Conservation (phyloP, 2,329 filamentous ascomycete genomes). For the Phaeosphaeriaceae sp. region DNA sequence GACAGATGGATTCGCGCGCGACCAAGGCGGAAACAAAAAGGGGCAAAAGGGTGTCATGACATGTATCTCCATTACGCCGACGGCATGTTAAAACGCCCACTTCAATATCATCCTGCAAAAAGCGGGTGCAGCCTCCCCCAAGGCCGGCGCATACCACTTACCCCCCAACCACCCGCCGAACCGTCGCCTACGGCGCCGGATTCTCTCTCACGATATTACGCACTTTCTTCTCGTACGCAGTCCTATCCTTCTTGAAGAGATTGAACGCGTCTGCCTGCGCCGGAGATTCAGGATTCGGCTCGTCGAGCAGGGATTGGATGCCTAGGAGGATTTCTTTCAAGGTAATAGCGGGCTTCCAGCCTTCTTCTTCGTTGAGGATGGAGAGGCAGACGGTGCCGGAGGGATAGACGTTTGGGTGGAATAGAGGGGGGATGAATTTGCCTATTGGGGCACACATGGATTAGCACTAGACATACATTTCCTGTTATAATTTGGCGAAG, state of each 20-base stretch:
- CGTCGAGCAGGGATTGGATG: slow-evolving; percentile 93
- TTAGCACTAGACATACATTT: too few relatives aligned
- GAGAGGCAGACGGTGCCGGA: slow-evolving; percentile 97
- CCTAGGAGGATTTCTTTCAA: slow-evolving; percentile 97
- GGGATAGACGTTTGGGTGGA: slow-evolving; percentile 98
- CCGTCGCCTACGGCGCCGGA: slow-evolving; percentile 73
- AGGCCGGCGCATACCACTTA: too few relatives aligned
- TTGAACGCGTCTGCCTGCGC: slow-evolving; percentile 98
- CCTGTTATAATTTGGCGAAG: too few relatives aligned
- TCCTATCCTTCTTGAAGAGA: slow-evolving; percentile 87
- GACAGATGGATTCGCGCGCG: too few relatives aligned
- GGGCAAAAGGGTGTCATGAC: too few relatives aligned
- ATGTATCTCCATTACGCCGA: too few relatives aligned
- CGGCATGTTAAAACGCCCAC: too few relatives aligned
- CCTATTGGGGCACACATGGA: too few relatives aligned
- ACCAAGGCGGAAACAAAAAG: too few relatives aligned
- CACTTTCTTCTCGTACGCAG: slow-evolving; percentile 88
- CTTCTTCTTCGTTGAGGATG: slow-evolving; percentile 97
- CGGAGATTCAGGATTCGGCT: slow-evolving; percentile 95
- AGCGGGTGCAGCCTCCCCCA: too few relatives aligned
- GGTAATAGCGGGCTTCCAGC: slow-evolving; percentile 97
- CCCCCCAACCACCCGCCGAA: too few relatives aligned
- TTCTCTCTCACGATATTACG: slow-evolving; percentile 88
- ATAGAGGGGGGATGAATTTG: slow-evolving; percentile 95
- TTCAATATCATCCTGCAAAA: too few relatives aligned